These are phyloP conservation scores for Fraxinus velutina DNA, from an alignment of 305 asterid genomes.

Conservation along the genomic window DNA sequence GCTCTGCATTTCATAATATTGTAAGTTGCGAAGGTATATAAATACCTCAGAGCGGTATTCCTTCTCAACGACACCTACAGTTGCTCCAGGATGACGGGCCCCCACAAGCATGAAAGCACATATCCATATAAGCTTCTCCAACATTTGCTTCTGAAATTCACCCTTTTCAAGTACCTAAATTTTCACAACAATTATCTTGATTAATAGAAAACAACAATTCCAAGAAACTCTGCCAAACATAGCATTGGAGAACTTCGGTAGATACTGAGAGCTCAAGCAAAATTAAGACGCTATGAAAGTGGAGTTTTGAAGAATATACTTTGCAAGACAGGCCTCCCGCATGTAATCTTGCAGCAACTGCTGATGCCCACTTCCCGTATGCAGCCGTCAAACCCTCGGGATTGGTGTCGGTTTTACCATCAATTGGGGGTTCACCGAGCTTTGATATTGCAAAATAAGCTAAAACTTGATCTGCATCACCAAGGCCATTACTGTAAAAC, in stretches of 20 bases:
- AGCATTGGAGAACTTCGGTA: neutral
- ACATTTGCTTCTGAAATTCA: slow-evolving; percentile 87
- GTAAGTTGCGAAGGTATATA: neutral
- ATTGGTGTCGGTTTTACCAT: slow-evolving; percentile 88
- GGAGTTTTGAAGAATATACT: slow-evolving; percentile 33
- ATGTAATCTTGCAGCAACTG: slow-evolving; percentile 68
- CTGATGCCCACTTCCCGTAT: slow-evolving; percentile 94
- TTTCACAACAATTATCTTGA: slow-evolving; percentile 15
- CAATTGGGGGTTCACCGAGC: slow-evolving; percentile 85
- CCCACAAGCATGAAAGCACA: slow-evolving; percentile 99
- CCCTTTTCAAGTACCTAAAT: slow-evolving; percentile 74
- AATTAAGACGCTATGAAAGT: neutral
- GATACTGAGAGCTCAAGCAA: neutral
- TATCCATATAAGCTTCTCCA: slow-evolving; percentile 96
- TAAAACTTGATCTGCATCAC: slow-evolving; percentile 85
- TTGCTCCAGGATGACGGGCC: slow-evolving; percentile 93
- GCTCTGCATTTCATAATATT: neutral
- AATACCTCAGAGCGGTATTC: slow-evolving; percentile 76
- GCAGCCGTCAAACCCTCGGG: slow-evolving; percentile 93
- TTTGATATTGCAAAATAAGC: slow-evolving; percentile 94
- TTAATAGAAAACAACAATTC: neutral
- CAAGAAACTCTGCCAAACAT: neutral
- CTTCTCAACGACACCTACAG: slow-evolving; percentile 86
- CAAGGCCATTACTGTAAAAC: slow-evolving; percentile 76
- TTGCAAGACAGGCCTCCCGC: slow-evolving; percentile 97